Conservation (phyloP, 2,329 filamentous ascomycete species). For the Paraconiothyrium sp. region DNA sequence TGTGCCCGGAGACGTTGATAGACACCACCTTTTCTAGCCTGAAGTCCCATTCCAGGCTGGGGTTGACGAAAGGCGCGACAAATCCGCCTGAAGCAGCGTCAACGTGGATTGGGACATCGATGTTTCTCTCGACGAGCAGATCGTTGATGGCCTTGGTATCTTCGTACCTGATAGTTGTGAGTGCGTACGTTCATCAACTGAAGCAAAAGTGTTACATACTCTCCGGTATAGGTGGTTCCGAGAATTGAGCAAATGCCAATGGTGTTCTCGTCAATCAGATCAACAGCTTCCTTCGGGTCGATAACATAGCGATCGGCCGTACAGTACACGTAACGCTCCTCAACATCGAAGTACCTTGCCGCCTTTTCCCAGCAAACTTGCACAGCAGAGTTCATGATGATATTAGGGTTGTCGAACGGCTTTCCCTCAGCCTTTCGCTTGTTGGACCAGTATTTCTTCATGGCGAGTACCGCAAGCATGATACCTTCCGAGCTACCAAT, state of each 20-base stretch:
- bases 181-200: neutral
- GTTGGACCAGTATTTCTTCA: constrained; percentile 96
- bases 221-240: constrained; percentile 92
- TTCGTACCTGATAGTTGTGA: constrained; percentile 68
- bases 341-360: constrained; percentile 85
- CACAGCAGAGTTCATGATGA: constrained; percentile 94
- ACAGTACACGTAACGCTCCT: constrained; percentile 81
- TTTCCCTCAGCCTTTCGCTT: constrained; percentile 84
- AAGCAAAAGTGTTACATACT: constrained; percentile 54
- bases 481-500: constrained; percentile 91
- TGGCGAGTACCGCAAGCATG: constrained; percentile 78
- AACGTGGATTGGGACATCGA: constrained; percentile 90
- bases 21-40: constrained; percentile 86
- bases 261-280: constrained; percentile 72
- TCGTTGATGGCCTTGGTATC: constrained; percentile 94
- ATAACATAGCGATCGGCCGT: constrained; percentile 70
- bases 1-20: constrained; percentile 95
- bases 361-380: constrained; percentile 97
- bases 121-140: constrained; percentile 74
- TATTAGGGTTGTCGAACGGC: constrained; percentile 81
- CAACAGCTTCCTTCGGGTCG: constrained; percentile 69
- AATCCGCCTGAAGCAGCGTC: constrained; percentile 94
- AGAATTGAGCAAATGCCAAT: constrained; percentile 94
- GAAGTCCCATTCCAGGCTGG: constrained; percentile 90
- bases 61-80: constrained; percentile 89